Base-by-base conservation (phyloP, 2,329 filamentous ascomycete species). In the Stemphylium lycopersici region DNA sequence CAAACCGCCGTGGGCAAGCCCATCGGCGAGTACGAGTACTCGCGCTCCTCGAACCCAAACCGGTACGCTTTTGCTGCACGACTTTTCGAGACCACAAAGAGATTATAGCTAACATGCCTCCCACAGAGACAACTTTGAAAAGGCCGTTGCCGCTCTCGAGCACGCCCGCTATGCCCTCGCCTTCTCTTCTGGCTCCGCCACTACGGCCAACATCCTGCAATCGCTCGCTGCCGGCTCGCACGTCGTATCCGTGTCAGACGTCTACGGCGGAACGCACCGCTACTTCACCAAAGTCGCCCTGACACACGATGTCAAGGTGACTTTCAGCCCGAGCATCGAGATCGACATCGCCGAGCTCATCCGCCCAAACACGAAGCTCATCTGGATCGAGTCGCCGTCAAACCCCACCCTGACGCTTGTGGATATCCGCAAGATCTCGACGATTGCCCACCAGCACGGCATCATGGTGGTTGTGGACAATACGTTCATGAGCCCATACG, bases 391-490 rank as follows among this genome's bases (percentile, higher is more conserved):
- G 80, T 89, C 87, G 8, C 95, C 95, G 20, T 95, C 90, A 67
- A 99, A 99, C 80, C 95, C 95, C 0, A 99, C 95, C 6, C 83
- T 99, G 52, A 87, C 90, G 24, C 84, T 99, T 42, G 93, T 98
- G 62, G 93, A 99, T 78, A 96, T 99, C 73, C 84, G 90, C 67
- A 88, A 90, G 48, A 90, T 99, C 36, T 89, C 90, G 24, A 86
- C 86, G 24, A 84, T 89, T 50, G 95, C 95, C 15, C 95, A 98
- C 77, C 82, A 88, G 68, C 90, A 91, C 71, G 93, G 93, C 58
- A 91, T 98, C 69, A 83, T 91, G 73, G 95, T 99, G 38, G 95
- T 99, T n/a, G 95, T 99, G 37, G 95, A 99, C 81, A 99, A 99
- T 81, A 99, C 95, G 16, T 99, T 99, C 82, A 83, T 98, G 72